Base-by-base conservation (phyloP, 2,329 filamentous ascomycete species). In the Metarhizium brunneum region DNA sequence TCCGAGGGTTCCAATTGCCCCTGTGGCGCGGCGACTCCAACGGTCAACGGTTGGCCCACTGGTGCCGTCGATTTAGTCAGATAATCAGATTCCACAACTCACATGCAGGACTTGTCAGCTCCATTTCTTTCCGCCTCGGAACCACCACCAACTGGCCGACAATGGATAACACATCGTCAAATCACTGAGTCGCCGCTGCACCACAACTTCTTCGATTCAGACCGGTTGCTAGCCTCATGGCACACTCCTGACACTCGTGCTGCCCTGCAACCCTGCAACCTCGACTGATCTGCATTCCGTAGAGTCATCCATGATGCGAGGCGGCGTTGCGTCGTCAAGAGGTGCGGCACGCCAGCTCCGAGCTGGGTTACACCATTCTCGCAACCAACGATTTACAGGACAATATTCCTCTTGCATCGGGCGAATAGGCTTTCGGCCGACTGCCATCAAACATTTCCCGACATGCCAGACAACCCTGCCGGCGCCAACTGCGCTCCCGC, bases 261-360 rank as follows among this genome's bases (percentile, higher is more conserved):
- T 20, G 32, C 38, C 10, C 32, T 30, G 49, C 32, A 11, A n/a
- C 32, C 36, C 52, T 45, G 35, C 43, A 11, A 35, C 5, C 13
- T 18, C 35, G 52, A 53, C 16, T 35, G 32, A 29, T n/a, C 18
- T 11, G 18, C n/a, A 43, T 6, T 40, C 25, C 35, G 43, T 20
- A 52, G 42, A 42, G 40, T 35, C 10, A 35, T 35, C 42, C 40
- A 58, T 11, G 6, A 63, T 63, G 61, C 61, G 59, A 57, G 55
- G 57, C 49, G 52, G 57, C 53, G 56, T 56, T 20, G 49, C 38
- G 38, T 16, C 51, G 36, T 55, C 56, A 40, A 54, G 52, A 36
- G 55, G 50, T 40, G 57, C 58, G 29, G 35, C 58, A 56, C 57
- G 60, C 36, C 62, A 56, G 51, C 50, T 63, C 30, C 57, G 59